Base-by-base conservation (phyloP, 1,139 yeast genomes). In the Lodderomyces metapsilosis region DNA sequence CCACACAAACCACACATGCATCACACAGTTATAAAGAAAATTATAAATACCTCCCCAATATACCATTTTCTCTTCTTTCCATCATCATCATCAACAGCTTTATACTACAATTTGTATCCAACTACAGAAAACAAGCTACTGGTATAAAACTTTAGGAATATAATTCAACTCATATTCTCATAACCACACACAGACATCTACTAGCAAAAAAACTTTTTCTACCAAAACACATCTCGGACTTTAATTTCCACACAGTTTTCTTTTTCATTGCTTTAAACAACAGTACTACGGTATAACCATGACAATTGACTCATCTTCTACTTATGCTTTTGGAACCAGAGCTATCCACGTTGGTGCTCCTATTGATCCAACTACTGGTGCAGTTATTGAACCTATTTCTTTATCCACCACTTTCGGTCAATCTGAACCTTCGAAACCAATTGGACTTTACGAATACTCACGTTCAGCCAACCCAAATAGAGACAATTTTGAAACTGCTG, bases 391-490 rank as follows among this genome's bases (percentile, higher is more conserved):
- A 51, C 84, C 96, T 48, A 84, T 88, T 52, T 84, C 94, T 34
- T 74, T 88, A 52, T 83, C 92, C 38, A 88, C 96, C 51, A 88
- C 96, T 20, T 88, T 82, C 68, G 92, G 89, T 44, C 95, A 88
- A 65, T 64, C 78, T 40, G 79, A 79, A 47, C 95, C 95, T 43
- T 80, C 88, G 38, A 68, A 76, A 54, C 95, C 95, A 43, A 61
- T 88, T 43, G 95, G 95, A 38, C 76, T 67, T 39, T 88, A 82
- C 66, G 96, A 88, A 62, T 88, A 88, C 71, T 85, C 95, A 21
- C 78, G 96, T 63, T 84, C 94, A 23, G 83, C 86, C 50, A 88
- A 88, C 69, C 96, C 96, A 51, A 88, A 88, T 76, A 81, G 96
- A 69, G 83, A 82, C 62, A 82, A 80, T 61, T 82, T 88, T 52